These are phyloP conservation scores for Cryptococcus sp. DNA, from an alignment of 1,284 basidiomycete species.

Conservation along the genomic window DNA sequence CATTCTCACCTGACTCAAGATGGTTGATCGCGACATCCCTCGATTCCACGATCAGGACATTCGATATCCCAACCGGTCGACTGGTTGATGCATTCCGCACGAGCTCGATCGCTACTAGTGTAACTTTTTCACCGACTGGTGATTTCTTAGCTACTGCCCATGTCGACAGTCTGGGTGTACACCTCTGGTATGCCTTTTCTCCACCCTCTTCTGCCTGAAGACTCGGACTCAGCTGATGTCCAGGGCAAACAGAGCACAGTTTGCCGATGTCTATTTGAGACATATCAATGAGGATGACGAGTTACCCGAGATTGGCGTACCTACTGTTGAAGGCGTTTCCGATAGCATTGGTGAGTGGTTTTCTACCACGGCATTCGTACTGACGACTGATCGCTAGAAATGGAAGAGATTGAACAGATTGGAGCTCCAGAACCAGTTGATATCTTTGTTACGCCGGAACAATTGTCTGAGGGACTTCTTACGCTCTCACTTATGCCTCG, in stretches of 20 bases:
- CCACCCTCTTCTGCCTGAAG: too few relatives aligned
- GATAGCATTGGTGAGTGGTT: constrained; percentile 53
- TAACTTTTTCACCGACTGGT: constrained; percentile 89
- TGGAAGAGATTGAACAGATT: constrained; percentile 61
- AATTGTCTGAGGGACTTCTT: constrained; percentile 77
- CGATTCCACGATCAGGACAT: constrained; percentile 90
- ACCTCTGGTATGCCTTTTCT: constrained; percentile 64
- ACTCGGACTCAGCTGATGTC: neutral
- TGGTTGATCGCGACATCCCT: constrained; percentile 87
- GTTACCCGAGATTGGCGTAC: constrained; percentile 64
- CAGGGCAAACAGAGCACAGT: constrained; percentile 94
- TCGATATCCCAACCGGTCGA: constrained; percentile 88
- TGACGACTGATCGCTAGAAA: constrained; percentile 48
- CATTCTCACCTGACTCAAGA: constrained; percentile 88
- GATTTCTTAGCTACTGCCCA: constrained; percentile 96
- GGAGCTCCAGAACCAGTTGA: constrained; percentile 59
- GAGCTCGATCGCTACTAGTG: constrained; percentile 79
- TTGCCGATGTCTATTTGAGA: constrained; percentile 75
- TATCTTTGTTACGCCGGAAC: constrained; percentile 76
- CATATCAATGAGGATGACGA: constrained; percentile 69
- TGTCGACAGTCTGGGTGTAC: constrained; percentile 88
- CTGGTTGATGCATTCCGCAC: constrained; percentile 91
- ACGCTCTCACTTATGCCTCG: constrained; percentile 90
- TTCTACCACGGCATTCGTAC: neutral
- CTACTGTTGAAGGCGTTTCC: constrained; percentile 73